Evolutionary conservation across 2,329 filamentous ascomycete genomes (phyloP), one percentile per base, ranked within the genome.

Genomic region (Rosellinia necatrix): DNA sequence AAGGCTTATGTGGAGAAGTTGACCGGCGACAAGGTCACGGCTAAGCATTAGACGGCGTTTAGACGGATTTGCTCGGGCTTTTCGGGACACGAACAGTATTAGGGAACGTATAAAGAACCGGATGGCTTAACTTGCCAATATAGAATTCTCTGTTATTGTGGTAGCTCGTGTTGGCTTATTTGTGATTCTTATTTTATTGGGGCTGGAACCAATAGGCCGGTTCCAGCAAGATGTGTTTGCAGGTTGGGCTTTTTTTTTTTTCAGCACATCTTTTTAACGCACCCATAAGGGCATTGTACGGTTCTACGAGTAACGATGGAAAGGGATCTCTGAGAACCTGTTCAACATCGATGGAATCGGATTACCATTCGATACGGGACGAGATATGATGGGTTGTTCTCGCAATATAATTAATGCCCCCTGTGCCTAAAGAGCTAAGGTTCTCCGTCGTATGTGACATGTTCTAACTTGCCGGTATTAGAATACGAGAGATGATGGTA

Each of bases 1-100:
- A 88, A 88, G 77, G 78, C 77, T 52, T 87, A 87, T 64, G 83
- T 88, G 61, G 85, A 88, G 74, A 84, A 84, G 72, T 58, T 87
- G 71, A 88, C 85, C 44, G 85, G 85, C 59, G 85, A 88, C 22
- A 67, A 72, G 68, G 83, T 86, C 68, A 84, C 84, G 62, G 83
- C 83, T 69, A 88, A 88, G 81, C 85, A 88, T 81, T 88, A 84
- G 74, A 69, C 65, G 73, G 71, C 71, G 74, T 70, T 58, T 56
- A 60, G 58, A 60, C 53, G 57, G 58, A 55, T 63, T 56, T 56
- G 60, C 57, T 53, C 58, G 56, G 61, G 60, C 59, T 59, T 59
- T 40, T 55, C 41, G 17, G 37, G 43, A 48, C 21, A 59, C 51
- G 57, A 61, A 60, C 50, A 63, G 55, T 51, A 50, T 52, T 35